phyloP scores from a whole-genome alignment of 306 rosid species.

The Purshia tridentata region DNA sequence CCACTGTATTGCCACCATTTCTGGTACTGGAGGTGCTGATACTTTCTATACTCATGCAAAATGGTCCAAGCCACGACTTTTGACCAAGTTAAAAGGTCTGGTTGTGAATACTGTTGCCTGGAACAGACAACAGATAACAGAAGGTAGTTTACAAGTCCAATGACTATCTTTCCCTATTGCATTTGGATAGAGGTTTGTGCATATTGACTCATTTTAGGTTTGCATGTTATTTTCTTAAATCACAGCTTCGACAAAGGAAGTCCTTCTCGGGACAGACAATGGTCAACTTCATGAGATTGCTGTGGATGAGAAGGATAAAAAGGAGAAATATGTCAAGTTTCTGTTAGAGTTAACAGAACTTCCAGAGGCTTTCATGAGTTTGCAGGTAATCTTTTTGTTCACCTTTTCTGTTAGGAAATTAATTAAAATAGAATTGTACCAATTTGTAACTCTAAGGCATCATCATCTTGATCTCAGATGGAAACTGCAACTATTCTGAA shows the following conservation, averaged over 20 bases:
- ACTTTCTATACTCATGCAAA: slow-evolving; percentile 90
- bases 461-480: slow-evolving; percentile 55
- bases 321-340: slow-evolving; percentile 82
- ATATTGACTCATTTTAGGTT: not conserved
- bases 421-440: not conserved
- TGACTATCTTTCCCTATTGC: slow-evolving; percentile 1
- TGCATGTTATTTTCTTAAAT: slow-evolving; percentile 9
- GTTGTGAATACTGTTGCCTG: slow-evolving; percentile 92
- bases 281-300: slow-evolving; percentile 83
- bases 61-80: slow-evolving; percentile 86
- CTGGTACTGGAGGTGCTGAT: slow-evolving; percentile 79
- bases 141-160: slow-evolving; percentile 48
- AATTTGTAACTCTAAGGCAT: slow-evolving; percentile 14
- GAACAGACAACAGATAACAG: slow-evolving; percentile 89
- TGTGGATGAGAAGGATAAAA: slow-evolving; percentile 97
- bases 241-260: slow-evolving; percentile 87
- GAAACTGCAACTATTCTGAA: slow-evolving; percentile 69
- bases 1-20: slow-evolving; percentile 81
- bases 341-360: slow-evolving; percentile 68
- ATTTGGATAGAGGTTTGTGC: not conserved
- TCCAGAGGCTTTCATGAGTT: slow-evolving; percentile 83
- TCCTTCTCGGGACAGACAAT: slow-evolving; percentile 78
- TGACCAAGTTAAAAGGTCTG: slow-evolving; percentile 78
- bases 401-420: not conserved
- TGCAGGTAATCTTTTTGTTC: slow-evolving; percentile 54